Conservation (phyloP, 257 asterid genomes). For the Solanum arcanum region DNA sequence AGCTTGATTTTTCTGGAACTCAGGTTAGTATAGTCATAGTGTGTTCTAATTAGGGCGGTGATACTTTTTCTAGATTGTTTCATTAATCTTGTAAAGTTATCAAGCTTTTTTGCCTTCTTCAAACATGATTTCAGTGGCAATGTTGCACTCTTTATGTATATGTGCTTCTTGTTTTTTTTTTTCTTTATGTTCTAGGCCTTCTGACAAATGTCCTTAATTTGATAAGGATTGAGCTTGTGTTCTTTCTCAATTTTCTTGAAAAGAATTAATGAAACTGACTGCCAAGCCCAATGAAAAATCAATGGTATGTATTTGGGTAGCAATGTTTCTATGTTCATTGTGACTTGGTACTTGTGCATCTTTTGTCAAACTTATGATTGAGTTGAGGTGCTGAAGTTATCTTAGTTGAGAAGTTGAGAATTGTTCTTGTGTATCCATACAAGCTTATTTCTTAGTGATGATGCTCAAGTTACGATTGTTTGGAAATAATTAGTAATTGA, state of each 20-base stretch:
- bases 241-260: background rate
- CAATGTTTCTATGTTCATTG: background rate
- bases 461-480: background rate
- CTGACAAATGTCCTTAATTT: background rate
- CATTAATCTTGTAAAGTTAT: background rate
- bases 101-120: background rate
- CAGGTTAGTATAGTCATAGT: conserved; percentile 24
- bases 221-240: background rate
- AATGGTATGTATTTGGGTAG: background rate
- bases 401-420: background rate
- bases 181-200: background rate
- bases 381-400: background rate
- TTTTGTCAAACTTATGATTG: background rate
- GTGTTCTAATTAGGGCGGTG: background rate
- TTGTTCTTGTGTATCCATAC: background rate
- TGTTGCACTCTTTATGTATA: background rate
- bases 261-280: background rate
- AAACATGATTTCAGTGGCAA: background rate
- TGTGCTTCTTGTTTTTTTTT: background rate
- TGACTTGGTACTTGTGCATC: background rate
- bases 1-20: conserved; percentile 41
- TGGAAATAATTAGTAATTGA: background rate
- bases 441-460: background rate
- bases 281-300: background rate
- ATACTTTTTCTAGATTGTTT: background rate